Evolutionary conservation across 345 rosid genomes (phyloP), one percentile per base, ranked within the genome.

Genomic region (Acer yangbiense): DNA sequence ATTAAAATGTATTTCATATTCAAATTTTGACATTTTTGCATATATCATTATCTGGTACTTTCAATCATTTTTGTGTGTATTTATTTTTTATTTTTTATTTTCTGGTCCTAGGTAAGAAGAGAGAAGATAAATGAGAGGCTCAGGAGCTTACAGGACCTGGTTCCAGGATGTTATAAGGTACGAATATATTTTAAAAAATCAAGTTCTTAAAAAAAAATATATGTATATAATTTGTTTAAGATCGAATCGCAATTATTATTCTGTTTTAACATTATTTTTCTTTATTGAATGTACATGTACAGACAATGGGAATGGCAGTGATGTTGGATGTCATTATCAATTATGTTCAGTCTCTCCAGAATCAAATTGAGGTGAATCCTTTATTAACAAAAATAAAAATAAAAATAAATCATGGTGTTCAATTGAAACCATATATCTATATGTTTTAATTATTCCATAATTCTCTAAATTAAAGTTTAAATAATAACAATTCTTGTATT

Each of bases 301-400:
- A 91, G 95, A 78, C 93, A 29, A 91, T 89, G 95, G 95, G 95
- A 70, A 91, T 91, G 95, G 89, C 95, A 77, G 87, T 85, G 71
- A 89, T 89, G 95, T 70, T 91, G 72, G 95, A 89, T 82, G 88
- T 84, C 50, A 84, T 84, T 69, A 89, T 85, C 41, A 86, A 85
- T 60, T 90, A 89, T 83, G 87, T 90, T 73, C 91, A 79, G 20
- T 90, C 94, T 2, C 82, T 90, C 17, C 89, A 90, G 75, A 90
- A 89, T 81, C 94, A 90, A 79, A 88, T 90, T 61, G 94, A 89
- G 84, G 94, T 87, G 35, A 67, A 41, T 27, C 13, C 14, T 54
- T 54, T 46, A 9, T 46, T 46, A 1, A 43, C 16, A 50, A 2
- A 16, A 54, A 54, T 14, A 16, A 17, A 16, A 54, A 54, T 58